Conservation (phyloP, 768 basidiomycete species). For the Tylopilus plumbeoviolaceoides region DNA sequence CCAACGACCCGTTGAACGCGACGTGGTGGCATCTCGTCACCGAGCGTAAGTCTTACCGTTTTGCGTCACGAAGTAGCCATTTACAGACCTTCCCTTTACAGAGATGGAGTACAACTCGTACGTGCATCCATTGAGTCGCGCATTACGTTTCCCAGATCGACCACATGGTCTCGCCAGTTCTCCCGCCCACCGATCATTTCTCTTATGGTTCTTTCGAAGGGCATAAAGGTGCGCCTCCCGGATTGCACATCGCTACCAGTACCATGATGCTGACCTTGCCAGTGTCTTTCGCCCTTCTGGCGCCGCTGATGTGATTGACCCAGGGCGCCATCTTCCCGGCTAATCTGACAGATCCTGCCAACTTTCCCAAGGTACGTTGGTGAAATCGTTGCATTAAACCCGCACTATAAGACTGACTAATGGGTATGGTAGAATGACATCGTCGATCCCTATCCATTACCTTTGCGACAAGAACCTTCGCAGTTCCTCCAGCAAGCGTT, state of each 20-base stretch:
- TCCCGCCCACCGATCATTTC: too few relatives aligned
- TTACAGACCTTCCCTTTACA: constrained; percentile 1
- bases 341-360: constrained; percentile 56
- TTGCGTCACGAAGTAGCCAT: neutral
- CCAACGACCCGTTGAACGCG: constrained; percentile 62
- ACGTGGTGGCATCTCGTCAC: constrained; percentile 75
- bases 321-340: constrained; percentile 56
- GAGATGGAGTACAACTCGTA: constrained; percentile 22
- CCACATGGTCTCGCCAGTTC: too few relatives aligned
- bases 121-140: too few relatives aligned
- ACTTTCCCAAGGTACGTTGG: constrained; percentile 43
- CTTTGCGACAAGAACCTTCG: constrained; percentile 31
- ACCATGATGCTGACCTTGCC: too few relatives aligned
- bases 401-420: neutral
- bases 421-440: constrained; percentile 37
- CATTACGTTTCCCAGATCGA: too few relatives aligned
- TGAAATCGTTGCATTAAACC: neutral
- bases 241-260: too few relatives aligned
- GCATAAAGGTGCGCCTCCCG: too few relatives aligned
- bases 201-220: too few relatives aligned
- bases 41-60: constrained; percentile 40
- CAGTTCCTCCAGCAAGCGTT: constrained; percentile 38
- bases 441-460: constrained; percentile 42
- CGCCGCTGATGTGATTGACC: neutral
- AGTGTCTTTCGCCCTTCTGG: neutral